phyloP scores from a whole-genome alignment of 306 rosid genomes.

The Aeschynomene evenia region DNA sequence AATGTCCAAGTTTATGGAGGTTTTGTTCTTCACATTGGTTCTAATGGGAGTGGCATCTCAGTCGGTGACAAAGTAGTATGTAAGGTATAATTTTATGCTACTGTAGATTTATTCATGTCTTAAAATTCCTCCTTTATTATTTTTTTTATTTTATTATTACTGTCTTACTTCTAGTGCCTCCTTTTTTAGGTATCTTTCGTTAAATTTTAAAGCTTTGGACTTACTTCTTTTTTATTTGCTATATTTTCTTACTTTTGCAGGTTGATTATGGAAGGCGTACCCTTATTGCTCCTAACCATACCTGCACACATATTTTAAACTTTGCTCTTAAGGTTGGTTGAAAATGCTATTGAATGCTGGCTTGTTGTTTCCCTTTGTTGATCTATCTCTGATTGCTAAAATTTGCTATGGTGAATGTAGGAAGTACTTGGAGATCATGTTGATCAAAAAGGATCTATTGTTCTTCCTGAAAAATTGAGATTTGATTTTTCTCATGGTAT shows the following conservation, averaged over 20 bases:
- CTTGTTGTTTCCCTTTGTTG: not conserved
- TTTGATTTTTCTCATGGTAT: constrained; percentile 97
- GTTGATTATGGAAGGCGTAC: constrained; percentile 85
- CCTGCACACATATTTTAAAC: constrained; percentile 96
- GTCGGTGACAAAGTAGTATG: constrained; percentile 79
- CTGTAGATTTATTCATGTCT: not conserved
- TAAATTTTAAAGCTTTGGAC: not conserved
- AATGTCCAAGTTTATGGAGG: constrained; percentile 95
- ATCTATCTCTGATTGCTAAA: constrained; percentile 26
- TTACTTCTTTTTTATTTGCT: constrained; percentile 12
- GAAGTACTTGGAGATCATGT: constrained; percentile 90
- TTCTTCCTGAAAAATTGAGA: constrained; percentile 95
- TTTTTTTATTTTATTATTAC: not conserved
- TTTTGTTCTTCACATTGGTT: constrained; percentile 82
- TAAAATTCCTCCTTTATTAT: not conserved
- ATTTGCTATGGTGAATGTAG: constrained; percentile 44
- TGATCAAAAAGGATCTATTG: constrained; percentile 96
- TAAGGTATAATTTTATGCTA: constrained; percentile 53
- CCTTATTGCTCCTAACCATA: constrained; percentile 91
- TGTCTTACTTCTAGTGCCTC: constrained; percentile 10
- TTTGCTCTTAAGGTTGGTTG: constrained; percentile 89
- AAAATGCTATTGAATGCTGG: constrained; percentile 1
- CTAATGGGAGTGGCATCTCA: constrained; percentile 56
- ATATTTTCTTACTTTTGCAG: constrained; percentile 43
- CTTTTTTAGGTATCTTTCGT: not conserved